Conservation (phyloP, 257 asterid genomes). For the Ilex aquifolium region DNA sequence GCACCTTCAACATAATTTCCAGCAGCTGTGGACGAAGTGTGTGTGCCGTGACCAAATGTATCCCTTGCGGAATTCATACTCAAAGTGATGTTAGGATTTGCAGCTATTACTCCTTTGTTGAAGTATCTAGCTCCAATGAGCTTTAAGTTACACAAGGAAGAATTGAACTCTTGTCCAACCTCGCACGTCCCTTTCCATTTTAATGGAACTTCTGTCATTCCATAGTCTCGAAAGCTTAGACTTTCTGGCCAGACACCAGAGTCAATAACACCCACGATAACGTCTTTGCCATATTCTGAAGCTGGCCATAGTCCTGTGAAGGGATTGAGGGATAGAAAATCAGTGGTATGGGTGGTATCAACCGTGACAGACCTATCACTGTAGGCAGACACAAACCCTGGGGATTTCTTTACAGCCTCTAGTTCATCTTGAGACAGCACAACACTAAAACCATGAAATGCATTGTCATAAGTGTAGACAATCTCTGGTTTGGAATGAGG, state of each 20-base stretch:
- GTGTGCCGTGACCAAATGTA: not conserved
- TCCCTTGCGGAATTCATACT: conserved; percentile 25
- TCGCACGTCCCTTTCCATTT: conserved; percentile 48
- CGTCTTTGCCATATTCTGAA: conserved; percentile 34
- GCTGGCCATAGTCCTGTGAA: conserved; percentile 46
- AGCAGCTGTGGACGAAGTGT: conserved; percentile 23
- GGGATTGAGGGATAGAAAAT: conserved; percentile 38
- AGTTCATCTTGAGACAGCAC: conserved; percentile 29
- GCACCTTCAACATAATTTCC: conserved; percentile 36
- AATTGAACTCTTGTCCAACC: conserved; percentile 18
- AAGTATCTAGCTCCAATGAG: conserved; percentile 40
- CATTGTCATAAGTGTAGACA: conserved; percentile 38
- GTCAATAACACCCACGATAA: conserved; percentile 43
- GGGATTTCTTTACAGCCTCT: conserved; percentile 15
- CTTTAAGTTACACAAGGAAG: conserved; percentile 35
- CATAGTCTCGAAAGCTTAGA: conserved; percentile 33
- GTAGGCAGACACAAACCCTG: conserved; percentile 37
- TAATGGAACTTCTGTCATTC: conserved; percentile 30
- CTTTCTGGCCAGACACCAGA: conserved; percentile 53
- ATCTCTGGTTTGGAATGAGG: not conserved
- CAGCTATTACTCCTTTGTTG: conserved; percentile 35
- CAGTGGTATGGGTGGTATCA: conserved; percentile 45
- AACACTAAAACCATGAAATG: conserved; percentile 41
- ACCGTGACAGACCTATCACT: conserved; percentile 23
- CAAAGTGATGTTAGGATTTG: conserved; percentile 15